Evolutionary conservation across 1,284 basidiomycete species (phyloP).

Genomic region (Irpex sp.): DNA sequence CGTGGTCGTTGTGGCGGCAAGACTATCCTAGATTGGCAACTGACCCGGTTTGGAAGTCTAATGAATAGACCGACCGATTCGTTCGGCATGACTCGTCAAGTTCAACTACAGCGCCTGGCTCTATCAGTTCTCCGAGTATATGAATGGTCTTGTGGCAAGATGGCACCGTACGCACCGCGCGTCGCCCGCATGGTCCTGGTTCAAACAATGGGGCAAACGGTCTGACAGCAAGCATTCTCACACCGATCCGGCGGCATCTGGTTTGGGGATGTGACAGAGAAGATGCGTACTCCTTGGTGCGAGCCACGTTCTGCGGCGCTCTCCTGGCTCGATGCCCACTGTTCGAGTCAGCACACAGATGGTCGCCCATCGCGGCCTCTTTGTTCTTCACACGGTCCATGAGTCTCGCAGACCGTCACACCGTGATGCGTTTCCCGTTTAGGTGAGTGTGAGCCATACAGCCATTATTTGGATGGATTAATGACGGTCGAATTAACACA

Average conservation of each 20-base stretch:
- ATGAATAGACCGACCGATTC: neutral
- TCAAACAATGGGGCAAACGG: neutral
- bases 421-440: neutral
- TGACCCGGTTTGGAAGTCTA: slow-evolving; percentile 1
- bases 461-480: neutral
- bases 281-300: neutral
- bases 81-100: neutral
- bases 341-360: neutral
- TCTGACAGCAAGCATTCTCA: neutral
- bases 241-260: neutral
- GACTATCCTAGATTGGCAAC: slow-evolving; percentile 1
- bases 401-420: neutral
- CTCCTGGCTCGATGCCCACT: neutral
- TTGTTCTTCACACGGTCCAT: neutral
- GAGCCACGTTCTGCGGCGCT: slow-evolving; percentile 2
- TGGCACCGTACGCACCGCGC: no score
- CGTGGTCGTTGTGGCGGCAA: slow-evolving; percentile 8
- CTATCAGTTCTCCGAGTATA: neutral
- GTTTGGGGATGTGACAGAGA: neutral
- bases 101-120: neutral
- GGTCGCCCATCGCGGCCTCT: neutral
- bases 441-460: neutral
- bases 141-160: no score
- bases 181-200: neutral
- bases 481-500: neutral